These are phyloP conservation scores for Colletotrichum limetticola DNA, from an alignment of 2,329 filamentous ascomycete genomes.

Conservation along the genomic window DNA sequence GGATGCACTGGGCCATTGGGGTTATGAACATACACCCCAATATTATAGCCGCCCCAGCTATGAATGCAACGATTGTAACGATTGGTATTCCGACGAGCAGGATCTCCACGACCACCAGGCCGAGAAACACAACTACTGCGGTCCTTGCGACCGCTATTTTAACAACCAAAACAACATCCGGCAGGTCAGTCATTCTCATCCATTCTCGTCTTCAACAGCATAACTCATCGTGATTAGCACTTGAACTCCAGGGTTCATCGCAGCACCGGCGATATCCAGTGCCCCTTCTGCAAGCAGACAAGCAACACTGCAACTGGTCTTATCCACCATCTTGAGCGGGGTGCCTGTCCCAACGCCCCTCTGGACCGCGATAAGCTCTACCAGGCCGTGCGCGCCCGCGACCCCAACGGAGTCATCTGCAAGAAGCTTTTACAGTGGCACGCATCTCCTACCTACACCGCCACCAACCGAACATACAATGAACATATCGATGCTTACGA, in stretches of 20 bases:
- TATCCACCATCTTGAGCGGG: slow-evolving; percentile 65
- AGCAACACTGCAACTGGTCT: slow-evolving; percentile 65
- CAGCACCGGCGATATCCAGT: slow-evolving; percentile 52
- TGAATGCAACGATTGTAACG: slow-evolving; percentile 44
- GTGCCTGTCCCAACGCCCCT: slow-evolving; percentile 59
- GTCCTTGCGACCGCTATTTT: slow-evolving; percentile 6
- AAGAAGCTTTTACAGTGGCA: slow-evolving; percentile 61
- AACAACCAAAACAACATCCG: neutral
- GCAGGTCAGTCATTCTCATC: neutral
- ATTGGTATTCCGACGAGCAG: slow-evolving; percentile 38
- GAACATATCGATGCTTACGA: slow-evolving; percentile 50
- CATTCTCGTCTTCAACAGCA: no score
- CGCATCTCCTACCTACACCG: slow-evolving; percentile 47
- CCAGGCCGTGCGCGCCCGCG: slow-evolving; percentile 54
- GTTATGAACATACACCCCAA: no score
- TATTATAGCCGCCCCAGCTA: slow-evolving; percentile 19
- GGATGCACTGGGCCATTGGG: slow-evolving; percentile 39
- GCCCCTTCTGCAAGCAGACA: slow-evolving; percentile 63
- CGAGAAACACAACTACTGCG: slow-evolving; percentile 15
- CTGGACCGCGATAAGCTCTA: slow-evolving; percentile 62
- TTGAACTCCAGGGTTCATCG: slow-evolving; percentile 62
- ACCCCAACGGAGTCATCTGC: slow-evolving; percentile 60
- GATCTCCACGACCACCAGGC: slow-evolving; percentile 33
- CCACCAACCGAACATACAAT: slow-evolving; percentile 56
- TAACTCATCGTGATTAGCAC: slow-evolving; percentile 54